phyloP scores from a whole-genome alignment of 2,329 filamentous ascomycete species.

The Tolypocladium amazonense region DNA sequence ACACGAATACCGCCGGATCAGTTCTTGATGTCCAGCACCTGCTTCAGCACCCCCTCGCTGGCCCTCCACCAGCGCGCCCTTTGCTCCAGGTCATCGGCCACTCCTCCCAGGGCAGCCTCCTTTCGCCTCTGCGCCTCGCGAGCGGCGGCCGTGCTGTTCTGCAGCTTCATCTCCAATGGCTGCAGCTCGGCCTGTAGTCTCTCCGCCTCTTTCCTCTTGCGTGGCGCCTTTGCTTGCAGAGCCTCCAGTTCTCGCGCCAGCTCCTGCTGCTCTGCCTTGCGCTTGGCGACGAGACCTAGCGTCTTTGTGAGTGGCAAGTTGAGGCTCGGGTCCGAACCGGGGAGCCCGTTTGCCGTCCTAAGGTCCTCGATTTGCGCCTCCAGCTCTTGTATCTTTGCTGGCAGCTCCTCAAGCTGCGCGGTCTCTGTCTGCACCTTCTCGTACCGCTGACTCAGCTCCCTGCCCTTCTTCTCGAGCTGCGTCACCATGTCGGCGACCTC shows the following conservation, averaged over 20 bases:
- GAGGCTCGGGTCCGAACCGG: slow-evolving; percentile 30
- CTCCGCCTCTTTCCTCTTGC: slow-evolving; percentile 57
- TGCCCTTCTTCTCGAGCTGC: slow-evolving; percentile 57
- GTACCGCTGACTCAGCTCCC: slow-evolving; percentile 45
- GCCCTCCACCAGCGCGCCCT: slow-evolving; percentile 65
- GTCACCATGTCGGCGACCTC: slow-evolving; percentile 65
- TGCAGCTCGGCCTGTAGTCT: slow-evolving; percentile 56
- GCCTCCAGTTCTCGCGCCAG: slow-evolving; percentile 54
- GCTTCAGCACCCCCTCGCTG: slow-evolving; percentile 51
- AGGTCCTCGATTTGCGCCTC: slow-evolving; percentile 37
- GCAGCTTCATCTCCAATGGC: slow-evolving; percentile 56
- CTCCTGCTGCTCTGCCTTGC: slow-evolving; percentile 40
- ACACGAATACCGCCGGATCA: slow-evolving; percentile 8
- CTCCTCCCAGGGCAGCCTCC: slow-evolving; percentile 53
- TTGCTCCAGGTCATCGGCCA: slow-evolving; percentile 65
- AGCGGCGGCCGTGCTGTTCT: slow-evolving; percentile 55
- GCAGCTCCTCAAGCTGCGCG: slow-evolving; percentile 38
- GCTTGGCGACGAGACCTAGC: slow-evolving; percentile 37
- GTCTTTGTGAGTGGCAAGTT: slow-evolving; percentile 50
- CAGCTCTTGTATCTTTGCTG: slow-evolving; percentile 35
- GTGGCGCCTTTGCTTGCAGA: slow-evolving; percentile 50
- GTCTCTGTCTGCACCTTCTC: slow-evolving; percentile 39
- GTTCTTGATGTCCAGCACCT: slow-evolving; percentile 48
- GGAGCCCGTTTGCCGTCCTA: slow-evolving; percentile 24
- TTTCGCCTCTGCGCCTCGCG: slow-evolving; percentile 59